Conservation (phyloP, 345 rosid genomes). For the Aegle marmelos region DNA sequence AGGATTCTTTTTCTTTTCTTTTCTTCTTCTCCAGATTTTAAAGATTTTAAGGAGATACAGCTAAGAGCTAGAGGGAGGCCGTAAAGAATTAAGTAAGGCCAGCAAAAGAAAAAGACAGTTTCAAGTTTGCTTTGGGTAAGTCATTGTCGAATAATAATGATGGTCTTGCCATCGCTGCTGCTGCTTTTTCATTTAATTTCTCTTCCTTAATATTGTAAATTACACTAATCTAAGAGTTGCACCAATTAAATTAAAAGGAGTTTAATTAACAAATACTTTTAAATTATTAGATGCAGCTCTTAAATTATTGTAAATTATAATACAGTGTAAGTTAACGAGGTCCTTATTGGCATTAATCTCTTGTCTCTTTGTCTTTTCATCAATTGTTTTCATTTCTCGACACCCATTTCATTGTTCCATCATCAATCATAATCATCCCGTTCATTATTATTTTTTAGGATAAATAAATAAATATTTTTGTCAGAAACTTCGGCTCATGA, state of each 20-base stretch:
- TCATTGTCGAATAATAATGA: slow-evolving; percentile 51
- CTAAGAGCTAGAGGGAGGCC: slow-evolving; percentile 16
- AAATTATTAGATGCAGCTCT: too few species aligned
- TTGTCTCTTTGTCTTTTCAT: slow-evolving; percentile 13
- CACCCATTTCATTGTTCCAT: background rate
- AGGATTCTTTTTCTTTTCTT: background rate
- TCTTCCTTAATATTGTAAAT: background rate
- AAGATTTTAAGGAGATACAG: slow-evolving; percentile 18
- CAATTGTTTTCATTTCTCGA: background rate
- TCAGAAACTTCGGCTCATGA: slow-evolving; percentile 40
- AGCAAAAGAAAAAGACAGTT: background rate
- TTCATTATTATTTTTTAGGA: background rate
- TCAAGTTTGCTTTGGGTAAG: slow-evolving; percentile 28
- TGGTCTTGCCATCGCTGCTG: background rate
- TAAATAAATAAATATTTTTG: background rate
- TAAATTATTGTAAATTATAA: too few species aligned
- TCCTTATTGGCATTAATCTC: background rate
- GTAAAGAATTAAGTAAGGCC: background rate
- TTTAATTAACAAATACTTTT: too few species aligned
- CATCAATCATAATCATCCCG: background rate
- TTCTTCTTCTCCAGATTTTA: background rate
- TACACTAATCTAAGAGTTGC: too few species aligned
- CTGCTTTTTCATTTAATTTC: background rate
- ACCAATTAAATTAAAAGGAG: too few species aligned
- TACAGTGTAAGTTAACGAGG: too few species aligned